These are phyloP conservation scores for Henckelia pumila DNA, from an alignment of 257 asterid species.

Conservation along the genomic window DNA sequence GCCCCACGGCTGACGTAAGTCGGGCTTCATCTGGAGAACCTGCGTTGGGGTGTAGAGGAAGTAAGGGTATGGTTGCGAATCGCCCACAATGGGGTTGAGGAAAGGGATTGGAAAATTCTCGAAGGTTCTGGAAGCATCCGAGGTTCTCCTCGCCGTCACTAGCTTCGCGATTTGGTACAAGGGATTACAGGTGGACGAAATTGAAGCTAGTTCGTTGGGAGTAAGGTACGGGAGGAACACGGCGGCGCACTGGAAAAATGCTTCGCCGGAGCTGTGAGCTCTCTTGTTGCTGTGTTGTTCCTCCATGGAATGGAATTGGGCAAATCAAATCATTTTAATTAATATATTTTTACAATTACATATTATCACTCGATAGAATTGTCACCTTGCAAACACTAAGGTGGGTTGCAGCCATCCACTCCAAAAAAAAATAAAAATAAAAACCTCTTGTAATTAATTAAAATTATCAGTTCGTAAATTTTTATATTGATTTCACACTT, in stretches of 20 bases:
- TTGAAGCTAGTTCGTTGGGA: slow-evolving; percentile 50
- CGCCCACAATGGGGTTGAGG: slow-evolving; percentile 38
- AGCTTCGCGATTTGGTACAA: slow-evolving; percentile 39
- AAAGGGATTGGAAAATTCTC: slow-evolving; percentile 70
- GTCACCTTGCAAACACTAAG: too few relatives aligned
- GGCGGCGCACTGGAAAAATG: slow-evolving; percentile 47
- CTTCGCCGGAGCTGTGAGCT: slow-evolving; percentile 18
- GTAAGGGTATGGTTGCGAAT: slow-evolving; percentile 54
- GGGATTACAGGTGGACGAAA: slow-evolving; percentile 61
- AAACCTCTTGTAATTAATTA: too few relatives aligned
- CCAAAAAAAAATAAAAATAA: too few relatives aligned
- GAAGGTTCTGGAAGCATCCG: slow-evolving; percentile 64
- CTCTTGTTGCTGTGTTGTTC: slow-evolving; percentile 6
- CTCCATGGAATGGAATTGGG: background rate
- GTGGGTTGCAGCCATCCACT: too few relatives aligned
- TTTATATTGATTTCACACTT: too few relatives aligned
- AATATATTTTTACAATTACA: too few relatives aligned
- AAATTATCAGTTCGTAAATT: too few relatives aligned
- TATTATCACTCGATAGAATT: too few relatives aligned
- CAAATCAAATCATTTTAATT: too few relatives aligned
- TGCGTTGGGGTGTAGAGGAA: slow-evolving; percentile 66
- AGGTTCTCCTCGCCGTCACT: slow-evolving; percentile 48
- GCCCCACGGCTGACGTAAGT: slow-evolving; percentile 62
- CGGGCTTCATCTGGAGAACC: slow-evolving; percentile 29
- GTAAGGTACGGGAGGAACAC: slow-evolving; percentile 63